A percentile compares a stretch with the other conserved stretches of the same genome.
These are phyloP conservation scores for Otatea glauca DNA, from an alignment of 176 grass and related monocot genomes.

Conservation along the genomic window DNA sequence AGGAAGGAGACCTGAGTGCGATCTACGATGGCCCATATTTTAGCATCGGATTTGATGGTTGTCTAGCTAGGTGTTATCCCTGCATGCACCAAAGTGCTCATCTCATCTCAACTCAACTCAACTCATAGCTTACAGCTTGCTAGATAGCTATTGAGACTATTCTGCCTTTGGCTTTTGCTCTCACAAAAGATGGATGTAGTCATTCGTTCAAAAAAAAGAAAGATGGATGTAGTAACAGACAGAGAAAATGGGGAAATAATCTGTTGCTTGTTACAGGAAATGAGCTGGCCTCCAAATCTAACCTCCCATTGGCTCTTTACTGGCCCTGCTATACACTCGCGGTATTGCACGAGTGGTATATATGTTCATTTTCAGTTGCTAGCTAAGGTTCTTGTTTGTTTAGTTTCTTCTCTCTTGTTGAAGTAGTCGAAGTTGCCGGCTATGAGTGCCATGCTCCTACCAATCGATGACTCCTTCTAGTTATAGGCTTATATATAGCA, in stretches of 20 bases:
- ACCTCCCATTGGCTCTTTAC: not conserved
- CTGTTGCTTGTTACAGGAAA: not conserved
- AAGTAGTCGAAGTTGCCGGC: not conserved
- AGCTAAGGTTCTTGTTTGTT: too few relatives aligned
- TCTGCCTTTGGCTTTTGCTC: constrained; percentile 29
- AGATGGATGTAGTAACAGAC: not conserved
- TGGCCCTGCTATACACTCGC: not conserved
- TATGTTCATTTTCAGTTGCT: not conserved
- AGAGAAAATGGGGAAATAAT: not conserved
- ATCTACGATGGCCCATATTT: constrained; percentile 47
- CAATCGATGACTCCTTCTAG: not conserved
- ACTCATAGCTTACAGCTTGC: not conserved
- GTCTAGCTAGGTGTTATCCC: constrained; percentile 15
- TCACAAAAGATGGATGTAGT: not conserved
- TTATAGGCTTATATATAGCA: too few relatives aligned
- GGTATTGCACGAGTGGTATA: too few relatives aligned
- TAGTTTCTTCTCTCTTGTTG: not conserved
- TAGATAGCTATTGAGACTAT: not conserved
- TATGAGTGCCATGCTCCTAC: not conserved
- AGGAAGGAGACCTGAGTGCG: constrained; percentile 44
- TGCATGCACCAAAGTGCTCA: not conserved
- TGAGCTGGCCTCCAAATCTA: constrained; percentile 13
- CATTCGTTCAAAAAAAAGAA: too few relatives aligned
- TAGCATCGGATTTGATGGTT: constrained; percentile 29
- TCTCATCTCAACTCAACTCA: not conserved